Evolutionary conservation across 2,329 filamentous ascomycete genomes (phyloP).

Genomic region (Monilinia fructigena): DNA sequence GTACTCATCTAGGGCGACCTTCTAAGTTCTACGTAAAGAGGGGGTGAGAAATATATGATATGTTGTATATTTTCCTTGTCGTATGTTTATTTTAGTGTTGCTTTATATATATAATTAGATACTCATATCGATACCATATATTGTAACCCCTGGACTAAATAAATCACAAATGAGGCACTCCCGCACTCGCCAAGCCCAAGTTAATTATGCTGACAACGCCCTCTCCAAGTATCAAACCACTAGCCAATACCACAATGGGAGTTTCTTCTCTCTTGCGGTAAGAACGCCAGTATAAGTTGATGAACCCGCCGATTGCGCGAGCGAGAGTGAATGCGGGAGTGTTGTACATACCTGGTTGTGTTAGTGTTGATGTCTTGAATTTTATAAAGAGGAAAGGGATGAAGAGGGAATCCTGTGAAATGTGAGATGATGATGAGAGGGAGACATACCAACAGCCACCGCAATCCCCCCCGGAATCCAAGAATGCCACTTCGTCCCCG

Average conservation of each 20-base stretch:
- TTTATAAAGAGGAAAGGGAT: not conserved
- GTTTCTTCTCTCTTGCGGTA: conserved; percentile 59
- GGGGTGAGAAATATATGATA: no score
- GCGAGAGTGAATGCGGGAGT: conserved; percentile 94
- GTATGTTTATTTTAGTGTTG: no score
- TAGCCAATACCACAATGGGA: conserved; percentile 83
- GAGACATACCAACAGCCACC: conserved; percentile 75
- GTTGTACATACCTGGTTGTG: conserved; percentile 80
- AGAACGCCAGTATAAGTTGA: conserved; percentile 75
- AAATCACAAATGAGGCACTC: conserved; percentile 65
- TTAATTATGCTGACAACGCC: conserved; percentile 92
- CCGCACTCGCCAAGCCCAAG: conserved; percentile 72
- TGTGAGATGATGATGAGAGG: conserved; percentile 10
- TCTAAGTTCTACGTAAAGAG: no score
- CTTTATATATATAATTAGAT: not conserved
- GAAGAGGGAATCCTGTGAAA: not conserved
- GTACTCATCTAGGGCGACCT: no score
- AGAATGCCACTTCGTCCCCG: conserved; percentile 62
- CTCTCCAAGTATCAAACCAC: conserved; percentile 87
- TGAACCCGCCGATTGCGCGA: conserved; percentile 73
- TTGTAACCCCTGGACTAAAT: not conserved
- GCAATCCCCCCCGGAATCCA: conserved; percentile 91
- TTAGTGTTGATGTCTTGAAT: conserved; percentile 12
- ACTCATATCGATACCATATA: not conserved
- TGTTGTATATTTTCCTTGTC: no score